These are phyloP conservation scores for Retiboletus fuscus DNA, from an alignment of 1,284 basidiomycete species.

Conservation along the genomic window DNA sequence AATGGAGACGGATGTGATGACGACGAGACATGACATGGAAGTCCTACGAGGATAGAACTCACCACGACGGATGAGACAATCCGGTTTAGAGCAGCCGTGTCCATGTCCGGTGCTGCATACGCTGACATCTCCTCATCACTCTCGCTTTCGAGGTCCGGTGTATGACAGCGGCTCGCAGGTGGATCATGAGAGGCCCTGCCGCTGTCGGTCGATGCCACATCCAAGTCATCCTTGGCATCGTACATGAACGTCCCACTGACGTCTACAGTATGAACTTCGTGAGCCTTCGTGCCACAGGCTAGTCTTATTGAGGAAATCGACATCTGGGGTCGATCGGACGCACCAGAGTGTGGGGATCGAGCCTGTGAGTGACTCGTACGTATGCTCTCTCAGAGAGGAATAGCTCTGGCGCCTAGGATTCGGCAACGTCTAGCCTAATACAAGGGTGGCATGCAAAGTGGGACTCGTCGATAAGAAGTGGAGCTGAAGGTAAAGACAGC, in stretches of 20 bases:
- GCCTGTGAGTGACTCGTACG: slow-evolving; percentile 27
- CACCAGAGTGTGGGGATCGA: slow-evolving; percentile 28
- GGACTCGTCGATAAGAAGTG: slow-evolving; percentile 1
- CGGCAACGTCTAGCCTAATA: neutral
- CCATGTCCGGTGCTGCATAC: neutral
- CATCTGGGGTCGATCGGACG: slow-evolving; percentile 10
- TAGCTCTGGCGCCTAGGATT: neutral
- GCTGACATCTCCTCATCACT: slow-evolving; percentile 25
- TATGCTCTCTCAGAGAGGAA: neutral
- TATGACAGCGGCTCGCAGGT: slow-evolving; percentile 10
- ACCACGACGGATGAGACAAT: slow-evolving; percentile 29
- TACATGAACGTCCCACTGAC: slow-evolving; percentile 14
- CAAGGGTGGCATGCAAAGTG: neutral
- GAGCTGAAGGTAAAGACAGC: neutral
- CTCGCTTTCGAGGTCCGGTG: slow-evolving; percentile 29
- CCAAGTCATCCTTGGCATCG: slow-evolving; percentile 29
- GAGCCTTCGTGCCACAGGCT: slow-evolving; percentile 16
- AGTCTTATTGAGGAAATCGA: slow-evolving; percentile 1
- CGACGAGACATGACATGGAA: neutral
- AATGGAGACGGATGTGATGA: neutral
- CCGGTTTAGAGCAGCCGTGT: neutral
- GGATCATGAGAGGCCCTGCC: slow-evolving; percentile 13
- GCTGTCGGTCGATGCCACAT: slow-evolving; percentile 3
- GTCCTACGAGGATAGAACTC: slow-evolving; percentile 24
- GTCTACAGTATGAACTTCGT: slow-evolving; percentile 24